These are phyloP conservation scores for Plasmodium yoelii DNA, from an alignment of 169 alveolate species.

Conservation along the genomic window DNA sequence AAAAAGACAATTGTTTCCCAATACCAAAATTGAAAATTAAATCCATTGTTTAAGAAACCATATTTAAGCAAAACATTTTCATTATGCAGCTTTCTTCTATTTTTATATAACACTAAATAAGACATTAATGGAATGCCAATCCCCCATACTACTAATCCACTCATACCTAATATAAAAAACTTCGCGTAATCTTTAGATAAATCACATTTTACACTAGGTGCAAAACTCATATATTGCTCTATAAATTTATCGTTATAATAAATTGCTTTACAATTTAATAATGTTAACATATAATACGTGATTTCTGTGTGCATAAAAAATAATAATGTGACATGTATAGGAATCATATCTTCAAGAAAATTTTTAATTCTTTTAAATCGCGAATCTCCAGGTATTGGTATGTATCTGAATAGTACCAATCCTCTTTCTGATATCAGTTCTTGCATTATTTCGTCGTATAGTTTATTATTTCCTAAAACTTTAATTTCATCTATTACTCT, in stretches of 20 bases:
- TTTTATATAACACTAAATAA: slow-evolving; percentile 82
- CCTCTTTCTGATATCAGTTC: slow-evolving; percentile 85
- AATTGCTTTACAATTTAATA: slow-evolving; percentile 85
- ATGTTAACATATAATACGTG: slow-evolving; percentile 84
- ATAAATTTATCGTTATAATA: slow-evolving; percentile 76
- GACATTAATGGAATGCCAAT: slow-evolving; percentile 88
- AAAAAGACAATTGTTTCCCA: slow-evolving; percentile 90
- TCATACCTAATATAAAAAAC: slow-evolving; percentile 85
- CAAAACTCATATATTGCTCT: slow-evolving; percentile 75
- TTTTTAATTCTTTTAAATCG: slow-evolving; percentile 79
- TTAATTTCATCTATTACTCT: slow-evolving; percentile 77
- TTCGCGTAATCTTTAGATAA: slow-evolving; percentile 79
- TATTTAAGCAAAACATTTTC: slow-evolving; percentile 85
- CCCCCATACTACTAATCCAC: slow-evolving; percentile 88
- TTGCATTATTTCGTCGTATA: slow-evolving; percentile 77
- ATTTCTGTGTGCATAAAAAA: slow-evolving; percentile 87
- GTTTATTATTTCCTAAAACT: slow-evolving; percentile 74
- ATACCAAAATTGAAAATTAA: slow-evolving; percentile 87
- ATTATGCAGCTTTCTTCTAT: slow-evolving; percentile 84
- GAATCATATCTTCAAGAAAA: slow-evolving; percentile 90
- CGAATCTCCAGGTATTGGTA: slow-evolving; percentile 88
- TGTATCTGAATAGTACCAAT: slow-evolving; percentile 85
- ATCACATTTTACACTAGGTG: slow-evolving; percentile 83
- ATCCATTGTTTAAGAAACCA: slow-evolving; percentile 90
- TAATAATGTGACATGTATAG: slow-evolving; percentile 89